phyloP scores from a whole-genome alignment of 208 protist species.

The Vickermania ingenoplastis region DNA sequence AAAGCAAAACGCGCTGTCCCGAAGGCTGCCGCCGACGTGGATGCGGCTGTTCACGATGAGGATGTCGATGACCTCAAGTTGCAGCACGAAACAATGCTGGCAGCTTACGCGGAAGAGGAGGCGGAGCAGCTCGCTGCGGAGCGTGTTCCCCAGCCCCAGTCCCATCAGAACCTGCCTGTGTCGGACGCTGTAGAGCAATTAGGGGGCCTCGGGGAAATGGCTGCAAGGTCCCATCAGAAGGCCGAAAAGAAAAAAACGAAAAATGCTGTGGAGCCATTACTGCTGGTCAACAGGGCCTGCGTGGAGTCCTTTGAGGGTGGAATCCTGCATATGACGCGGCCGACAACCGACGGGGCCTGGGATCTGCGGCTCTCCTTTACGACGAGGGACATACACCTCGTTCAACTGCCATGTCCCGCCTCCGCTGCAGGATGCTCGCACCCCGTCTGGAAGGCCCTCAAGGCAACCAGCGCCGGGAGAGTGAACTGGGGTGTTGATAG shows the following conservation, averaged over 20 bases:
- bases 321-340: constrained; percentile 18
- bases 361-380: constrained; percentile 36
- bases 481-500: constrained; percentile 41
- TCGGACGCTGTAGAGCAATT: too few species aligned
- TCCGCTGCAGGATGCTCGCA: constrained; percentile 15
- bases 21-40: too few species aligned
- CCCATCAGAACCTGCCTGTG: too few species aligned
- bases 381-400: constrained; percentile 33
- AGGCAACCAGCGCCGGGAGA: constrained; percentile 16
- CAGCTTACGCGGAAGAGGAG: too few species aligned
- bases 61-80: too few species aligned
- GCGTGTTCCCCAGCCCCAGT: too few species aligned
- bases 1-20: too few species aligned
- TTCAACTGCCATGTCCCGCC: constrained; percentile 29
- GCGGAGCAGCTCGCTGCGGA: too few species aligned
- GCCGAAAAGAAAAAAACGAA: constrained; percentile 3
- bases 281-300: constrained; percentile 16
- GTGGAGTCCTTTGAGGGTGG: constrained; percentile 26
- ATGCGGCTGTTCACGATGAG: too few species aligned
- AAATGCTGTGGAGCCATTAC: constrained; percentile 17
- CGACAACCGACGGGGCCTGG: constrained; percentile 20
- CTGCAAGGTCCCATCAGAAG: too few species aligned
- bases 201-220: too few species aligned
- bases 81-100: too few species aligned
- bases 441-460: constrained; percentile 34